phyloP scores from a whole-genome alignment of 495 filamentous ascomycete species.

The Neurospora africana region DNA sequence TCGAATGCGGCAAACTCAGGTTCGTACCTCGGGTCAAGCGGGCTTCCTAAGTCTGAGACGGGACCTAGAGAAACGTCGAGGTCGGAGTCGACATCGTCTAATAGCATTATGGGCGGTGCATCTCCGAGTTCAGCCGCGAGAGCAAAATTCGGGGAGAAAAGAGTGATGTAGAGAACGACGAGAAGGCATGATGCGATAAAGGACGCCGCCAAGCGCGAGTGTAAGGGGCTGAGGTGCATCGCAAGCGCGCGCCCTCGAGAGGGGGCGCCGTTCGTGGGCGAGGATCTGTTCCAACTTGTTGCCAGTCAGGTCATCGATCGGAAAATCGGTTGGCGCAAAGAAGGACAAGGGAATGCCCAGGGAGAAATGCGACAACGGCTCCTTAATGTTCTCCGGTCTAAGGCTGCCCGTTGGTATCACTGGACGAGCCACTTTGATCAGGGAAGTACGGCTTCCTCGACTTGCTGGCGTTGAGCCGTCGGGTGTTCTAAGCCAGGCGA shows the following conservation, averaged over 20 bases:
- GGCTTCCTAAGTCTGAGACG: constrained; percentile 12
- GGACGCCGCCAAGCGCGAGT: constrained; percentile 59
- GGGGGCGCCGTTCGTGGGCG: constrained; percentile 11
- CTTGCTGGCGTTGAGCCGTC: neutral
- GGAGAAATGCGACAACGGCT: neutral
- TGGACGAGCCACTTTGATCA: neutral
- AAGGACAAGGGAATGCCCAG: neutral
- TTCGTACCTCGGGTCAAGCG: constrained; percentile 34
- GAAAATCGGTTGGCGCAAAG: neutral
- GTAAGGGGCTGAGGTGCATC: constrained; percentile 57
- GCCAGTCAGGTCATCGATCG: neutral
- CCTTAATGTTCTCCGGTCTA: neutral
- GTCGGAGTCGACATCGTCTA: constrained; percentile 31
- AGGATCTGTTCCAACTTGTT: neutral
- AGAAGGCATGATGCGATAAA: constrained; percentile 45
- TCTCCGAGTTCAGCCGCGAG: constrained; percentile 45
- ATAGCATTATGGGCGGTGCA: constrained; percentile 28
- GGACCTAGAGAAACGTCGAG: constrained; percentile 17
- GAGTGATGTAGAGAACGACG: constrained; percentile 42
- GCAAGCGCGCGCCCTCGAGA: constrained; percentile 26
- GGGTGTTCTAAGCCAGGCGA: neutral
- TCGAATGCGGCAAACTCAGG: constrained; percentile 50
- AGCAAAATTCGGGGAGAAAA: constrained; percentile 47
- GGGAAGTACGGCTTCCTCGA: neutral
- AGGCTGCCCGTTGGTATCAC: neutral